Conservation (phyloP, 331 rosid species). For the Phaseolus coccineus region DNA sequence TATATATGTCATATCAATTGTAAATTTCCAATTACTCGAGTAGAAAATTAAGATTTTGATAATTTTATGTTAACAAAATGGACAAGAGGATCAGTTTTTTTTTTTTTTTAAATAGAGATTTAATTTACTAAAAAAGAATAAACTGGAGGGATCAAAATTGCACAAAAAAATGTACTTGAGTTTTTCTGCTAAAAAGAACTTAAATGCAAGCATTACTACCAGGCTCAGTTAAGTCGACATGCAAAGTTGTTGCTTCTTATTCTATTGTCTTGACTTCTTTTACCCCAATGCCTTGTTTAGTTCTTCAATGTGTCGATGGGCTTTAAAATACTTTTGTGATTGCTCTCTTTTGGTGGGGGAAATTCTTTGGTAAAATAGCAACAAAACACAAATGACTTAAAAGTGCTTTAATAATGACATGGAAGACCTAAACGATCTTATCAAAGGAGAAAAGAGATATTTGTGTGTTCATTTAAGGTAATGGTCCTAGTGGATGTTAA, state of each 20-base stretch:
- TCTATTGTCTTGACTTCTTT: background rate
- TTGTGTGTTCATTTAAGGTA: background rate
- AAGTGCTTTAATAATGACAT: background rate
- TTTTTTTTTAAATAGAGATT: background rate
- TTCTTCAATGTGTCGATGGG: background rate
- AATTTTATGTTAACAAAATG: background rate
- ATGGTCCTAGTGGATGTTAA: background rate
- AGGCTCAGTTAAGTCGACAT: background rate
- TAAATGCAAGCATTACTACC: slow-evolving; percentile 10
- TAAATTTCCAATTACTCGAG: background rate
- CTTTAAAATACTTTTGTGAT: background rate
- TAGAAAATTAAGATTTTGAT: background rate
- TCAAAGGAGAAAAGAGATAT: background rate
- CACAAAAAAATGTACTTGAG: background rate
- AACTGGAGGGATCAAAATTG: background rate
- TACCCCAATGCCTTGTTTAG: background rate
- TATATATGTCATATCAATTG: background rate
- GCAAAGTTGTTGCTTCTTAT: slow-evolving; percentile 9
- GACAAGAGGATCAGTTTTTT: background rate
- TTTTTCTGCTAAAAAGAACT: background rate
- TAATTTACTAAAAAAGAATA: background rate
- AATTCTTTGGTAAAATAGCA: background rate
- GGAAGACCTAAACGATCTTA: background rate
- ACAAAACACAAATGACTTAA: background rate
- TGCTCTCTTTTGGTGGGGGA: background rate